Percentiles rank a stretch among this genome's conserved stretches.
These are phyloP conservation scores for Betula pendula DNA, from an alignment of 306 rosid species.

Conservation along the genomic window DNA sequence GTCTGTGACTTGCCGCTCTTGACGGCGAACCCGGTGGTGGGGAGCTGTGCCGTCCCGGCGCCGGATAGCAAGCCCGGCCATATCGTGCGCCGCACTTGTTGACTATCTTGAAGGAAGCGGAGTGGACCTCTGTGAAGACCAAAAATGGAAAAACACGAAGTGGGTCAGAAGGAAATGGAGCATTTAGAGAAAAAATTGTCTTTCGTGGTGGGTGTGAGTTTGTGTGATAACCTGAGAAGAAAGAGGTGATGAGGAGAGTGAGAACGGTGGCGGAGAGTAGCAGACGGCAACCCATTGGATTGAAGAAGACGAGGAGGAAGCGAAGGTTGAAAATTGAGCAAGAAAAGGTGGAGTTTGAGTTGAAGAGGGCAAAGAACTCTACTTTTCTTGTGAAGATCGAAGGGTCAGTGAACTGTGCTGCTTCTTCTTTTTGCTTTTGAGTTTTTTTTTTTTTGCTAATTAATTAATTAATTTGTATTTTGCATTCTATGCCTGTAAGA, in stretches of 20 bases:
- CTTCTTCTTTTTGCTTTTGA: constrained; percentile 14
- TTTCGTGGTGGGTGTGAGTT: not conserved
- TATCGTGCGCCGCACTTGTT: constrained; percentile 76
- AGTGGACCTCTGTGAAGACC: constrained; percentile 48
- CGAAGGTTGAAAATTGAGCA: constrained; percentile 16
- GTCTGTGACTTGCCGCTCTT: constrained; percentile 53
- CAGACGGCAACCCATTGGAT: constrained; percentile 51
- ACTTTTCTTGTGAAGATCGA: constrained; percentile 43
- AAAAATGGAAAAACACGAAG: not conserved
- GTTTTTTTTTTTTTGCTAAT: no score
- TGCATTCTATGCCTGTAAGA: no score
- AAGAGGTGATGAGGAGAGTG: constrained; percentile 38
- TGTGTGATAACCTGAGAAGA: constrained; percentile 56
- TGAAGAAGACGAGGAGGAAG: not conserved
- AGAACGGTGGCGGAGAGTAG: constrained; percentile 36
- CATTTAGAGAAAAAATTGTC: not conserved
- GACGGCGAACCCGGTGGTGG: constrained; percentile 79
- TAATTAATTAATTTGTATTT: not conserved
- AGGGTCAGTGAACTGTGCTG: not conserved
- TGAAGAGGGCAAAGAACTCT: constrained; percentile 36
- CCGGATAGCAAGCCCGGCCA: constrained; percentile 96
- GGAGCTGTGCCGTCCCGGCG: constrained; percentile 63
- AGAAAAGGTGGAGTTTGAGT: not conserved
- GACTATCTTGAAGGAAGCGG: constrained; percentile 71
- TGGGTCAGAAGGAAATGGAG: not conserved